Percentiles rank a stretch among this genome's conserved stretches.
Evolutionary conservation across 2,329 filamentous ascomycete genomes (phyloP).

Genomic region (Fusarium sp.): DNA sequence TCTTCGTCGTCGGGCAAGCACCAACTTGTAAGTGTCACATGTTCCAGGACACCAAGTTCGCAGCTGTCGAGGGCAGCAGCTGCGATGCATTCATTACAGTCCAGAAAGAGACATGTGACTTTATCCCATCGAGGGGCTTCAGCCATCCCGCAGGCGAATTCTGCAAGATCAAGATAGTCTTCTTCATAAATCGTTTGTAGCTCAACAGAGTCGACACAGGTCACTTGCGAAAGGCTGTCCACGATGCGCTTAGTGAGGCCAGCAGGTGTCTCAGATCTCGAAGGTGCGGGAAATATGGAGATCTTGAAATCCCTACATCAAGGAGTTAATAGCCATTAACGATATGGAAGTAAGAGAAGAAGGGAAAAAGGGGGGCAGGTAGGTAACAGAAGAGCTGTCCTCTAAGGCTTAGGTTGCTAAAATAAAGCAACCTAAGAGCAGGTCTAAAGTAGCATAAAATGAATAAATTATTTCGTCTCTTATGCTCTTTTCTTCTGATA

Average conservation of each 20-base stretch:
- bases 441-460: too few relatives aligned
- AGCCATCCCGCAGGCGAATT: neutral
- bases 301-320: too few relatives aligned
- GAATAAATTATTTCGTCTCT: too few relatives aligned
- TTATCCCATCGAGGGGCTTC: neutral
- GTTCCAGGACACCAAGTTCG: neutral
- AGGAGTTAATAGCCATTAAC: too few relatives aligned
- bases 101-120: fast-evolving
- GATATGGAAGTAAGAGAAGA: too few relatives aligned
- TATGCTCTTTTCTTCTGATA: too few relatives aligned
- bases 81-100: fast-evolving
- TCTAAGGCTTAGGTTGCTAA: too few relatives aligned
- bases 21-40: neutral
- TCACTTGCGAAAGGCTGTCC: neutral
- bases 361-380: too few relatives aligned
- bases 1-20: neutral
- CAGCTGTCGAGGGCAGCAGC: neutral
- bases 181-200: too few relatives aligned
- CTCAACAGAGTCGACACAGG: neutral
- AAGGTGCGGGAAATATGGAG: too few relatives aligned
- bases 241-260: neutral
- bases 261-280: neutral
- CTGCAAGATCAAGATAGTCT: neutral
- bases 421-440: too few relatives aligned
- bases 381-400: too few relatives aligned